A percentile compares a stretch with the other conserved stretches of the same genome.
Conservation (phyloP, 306 rosid species). For the Argentina anserina region DNA sequence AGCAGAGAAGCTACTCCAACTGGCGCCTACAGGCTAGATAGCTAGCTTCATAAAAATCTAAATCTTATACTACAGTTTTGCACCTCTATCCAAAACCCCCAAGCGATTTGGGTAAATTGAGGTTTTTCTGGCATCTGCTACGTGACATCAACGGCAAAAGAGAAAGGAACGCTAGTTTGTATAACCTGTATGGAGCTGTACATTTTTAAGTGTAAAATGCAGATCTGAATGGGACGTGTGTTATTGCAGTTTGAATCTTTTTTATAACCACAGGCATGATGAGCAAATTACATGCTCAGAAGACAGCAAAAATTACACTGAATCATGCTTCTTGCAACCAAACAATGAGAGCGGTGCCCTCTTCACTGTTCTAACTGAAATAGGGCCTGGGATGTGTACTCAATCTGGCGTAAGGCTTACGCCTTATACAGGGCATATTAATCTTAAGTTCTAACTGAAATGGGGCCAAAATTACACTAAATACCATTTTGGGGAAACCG, state of each 20-base stretch:
- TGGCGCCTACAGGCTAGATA: slow-evolving; percentile 49
- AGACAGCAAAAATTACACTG: too few relatives aligned
- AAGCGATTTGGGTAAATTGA: background rate
- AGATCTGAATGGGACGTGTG: background rate
- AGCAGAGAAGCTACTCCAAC: slow-evolving; percentile 78
- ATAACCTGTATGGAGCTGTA: background rate
- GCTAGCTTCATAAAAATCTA: background rate
- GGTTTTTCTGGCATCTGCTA: slow-evolving; percentile 7
- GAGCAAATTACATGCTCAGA: background rate
- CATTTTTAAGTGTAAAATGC: background rate
- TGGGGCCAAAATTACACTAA: too few relatives aligned
- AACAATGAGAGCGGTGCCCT: too few relatives aligned
- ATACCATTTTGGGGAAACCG: too few relatives aligned
- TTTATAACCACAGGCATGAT: too few relatives aligned
- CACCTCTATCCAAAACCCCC: background rate
- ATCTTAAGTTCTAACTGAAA: too few relatives aligned
- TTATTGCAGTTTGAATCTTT: background rate
- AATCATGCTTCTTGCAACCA: too few relatives aligned
- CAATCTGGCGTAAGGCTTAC: too few relatives aligned
- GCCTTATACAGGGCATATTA: too few relatives aligned
- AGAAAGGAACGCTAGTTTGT: background rate
- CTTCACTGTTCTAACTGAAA: too few relatives aligned
- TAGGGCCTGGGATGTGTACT: too few relatives aligned
- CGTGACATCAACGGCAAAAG: background rate
- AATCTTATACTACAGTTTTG: background rate